Percentiles rank a stretch among this genome's conserved stretches.
Evolutionary conservation across 73 alveolate species (phyloP).

Genomic region (Tetrahymena thermophila): DNA sequence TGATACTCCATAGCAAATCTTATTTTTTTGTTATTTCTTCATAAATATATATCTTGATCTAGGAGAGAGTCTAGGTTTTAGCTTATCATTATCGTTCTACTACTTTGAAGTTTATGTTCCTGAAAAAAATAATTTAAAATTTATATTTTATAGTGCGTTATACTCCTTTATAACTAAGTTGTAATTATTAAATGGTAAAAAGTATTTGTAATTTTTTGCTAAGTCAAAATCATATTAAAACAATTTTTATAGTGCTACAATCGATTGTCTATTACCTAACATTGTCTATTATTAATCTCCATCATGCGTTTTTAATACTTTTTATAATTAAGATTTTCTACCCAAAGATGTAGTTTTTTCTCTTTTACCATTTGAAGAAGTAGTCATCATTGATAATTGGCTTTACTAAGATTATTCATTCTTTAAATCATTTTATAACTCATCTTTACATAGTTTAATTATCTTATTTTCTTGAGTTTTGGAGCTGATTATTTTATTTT

Average conservation of each 20-base stretch:
- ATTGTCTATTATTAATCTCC: background rate
- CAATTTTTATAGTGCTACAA: too few species aligned
- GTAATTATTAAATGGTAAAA: background rate
- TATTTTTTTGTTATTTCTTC: too few species aligned
- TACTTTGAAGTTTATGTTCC: too few species aligned
- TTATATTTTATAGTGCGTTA: too few species aligned
- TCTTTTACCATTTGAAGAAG: background rate
- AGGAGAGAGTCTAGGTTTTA: too few species aligned
- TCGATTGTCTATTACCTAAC: background rate
- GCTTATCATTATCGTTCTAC: too few species aligned
- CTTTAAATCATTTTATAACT: background rate
- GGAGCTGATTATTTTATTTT: background rate
- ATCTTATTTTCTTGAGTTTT: background rate
- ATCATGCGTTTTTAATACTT: background rate
- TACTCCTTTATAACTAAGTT: background rate
- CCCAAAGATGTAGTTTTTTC: background rate
- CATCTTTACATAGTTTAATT: background rate
- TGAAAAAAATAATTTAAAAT: too few species aligned
- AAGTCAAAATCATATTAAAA: background rate
- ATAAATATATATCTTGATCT: too few species aligned
- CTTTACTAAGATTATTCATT: background rate
- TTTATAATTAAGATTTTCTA: background rate
- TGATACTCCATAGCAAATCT: too few species aligned
- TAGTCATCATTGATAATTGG: background rate
- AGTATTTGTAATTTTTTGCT: too few species aligned